Evolutionary conservation across 2,329 filamentous ascomycete species (phyloP).

Genomic region (Harringtonia lauricola): DNA sequence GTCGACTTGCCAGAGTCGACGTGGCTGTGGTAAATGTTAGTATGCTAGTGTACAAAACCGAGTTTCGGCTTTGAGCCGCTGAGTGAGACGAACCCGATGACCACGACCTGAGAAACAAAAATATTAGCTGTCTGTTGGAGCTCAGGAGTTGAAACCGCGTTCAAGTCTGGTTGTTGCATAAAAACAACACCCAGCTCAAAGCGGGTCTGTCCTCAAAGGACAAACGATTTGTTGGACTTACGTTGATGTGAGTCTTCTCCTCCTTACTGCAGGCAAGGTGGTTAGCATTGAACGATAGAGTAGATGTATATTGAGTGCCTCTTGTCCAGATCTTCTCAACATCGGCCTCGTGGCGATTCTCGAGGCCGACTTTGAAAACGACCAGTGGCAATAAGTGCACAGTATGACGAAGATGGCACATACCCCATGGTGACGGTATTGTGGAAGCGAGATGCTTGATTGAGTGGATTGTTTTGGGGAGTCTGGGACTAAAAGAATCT

Average conservation of each 20-base stretch:
- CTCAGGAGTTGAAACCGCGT: too few relatives aligned
- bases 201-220: too few relatives aligned
- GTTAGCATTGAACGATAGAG: too few relatives aligned
- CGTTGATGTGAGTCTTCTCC: slow-evolving; percentile 92
- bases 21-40: slow-evolving; percentile 49
- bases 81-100: slow-evolving; percentile 17
- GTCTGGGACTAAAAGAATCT: slow-evolving; percentile 1
- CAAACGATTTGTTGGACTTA: slow-evolving; percentile 1
- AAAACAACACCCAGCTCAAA: too few relatives aligned
- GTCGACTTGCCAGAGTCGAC: slow-evolving; percentile 99
- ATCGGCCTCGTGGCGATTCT: too few relatives aligned
- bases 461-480: background rate
- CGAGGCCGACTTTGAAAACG: background rate
- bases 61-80: too few relatives aligned
- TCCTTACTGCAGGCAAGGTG: slow-evolving; percentile 59
- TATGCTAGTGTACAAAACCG: background rate
- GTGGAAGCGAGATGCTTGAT: slow-evolving; percentile 4
- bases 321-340: too few relatives aligned
- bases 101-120: slow-evolving; percentile 16
- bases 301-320: too few relatives aligned
- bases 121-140: slow-evolving; percentile 3
- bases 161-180: too few relatives aligned
- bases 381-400: background rate
- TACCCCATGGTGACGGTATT: slow-evolving; percentile 27
- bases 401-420: slow-evolving; percentile 8